These are phyloP conservation scores for Kodamaea ohmeri DNA, from an alignment of 1,139 yeast genomes.

Conservation along the genomic window DNA sequence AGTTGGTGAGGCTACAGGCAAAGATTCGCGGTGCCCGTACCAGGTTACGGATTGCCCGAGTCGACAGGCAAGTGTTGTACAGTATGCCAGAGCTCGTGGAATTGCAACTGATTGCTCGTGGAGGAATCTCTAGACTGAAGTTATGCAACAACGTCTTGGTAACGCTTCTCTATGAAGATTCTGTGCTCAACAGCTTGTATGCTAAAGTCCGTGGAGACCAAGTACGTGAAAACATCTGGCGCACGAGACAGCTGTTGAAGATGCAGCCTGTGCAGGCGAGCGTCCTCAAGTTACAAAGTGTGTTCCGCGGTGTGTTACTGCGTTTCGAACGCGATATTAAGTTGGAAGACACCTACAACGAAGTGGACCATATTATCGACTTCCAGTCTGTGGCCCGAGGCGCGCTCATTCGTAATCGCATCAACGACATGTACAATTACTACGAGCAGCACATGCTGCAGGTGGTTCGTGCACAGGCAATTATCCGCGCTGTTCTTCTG, in stretches of 20 bases:
- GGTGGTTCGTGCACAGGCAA: slow-evolving; percentile 72
- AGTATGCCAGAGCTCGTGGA: slow-evolving; percentile 22
- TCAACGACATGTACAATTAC: slow-evolving; percentile 44
- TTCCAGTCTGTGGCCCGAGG: slow-evolving; percentile 58
- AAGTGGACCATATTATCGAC: slow-evolving; percentile 34
- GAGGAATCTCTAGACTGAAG: slow-evolving; percentile 46
- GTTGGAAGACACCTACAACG: slow-evolving; percentile 53
- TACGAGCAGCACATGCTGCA: slow-evolving; percentile 55
- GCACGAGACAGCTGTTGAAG: slow-evolving; percentile 23
- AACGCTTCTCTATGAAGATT: slow-evolving; percentile 40
- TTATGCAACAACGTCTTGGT: slow-evolving; percentile 46
- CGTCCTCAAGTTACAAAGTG: slow-evolving; percentile 33
- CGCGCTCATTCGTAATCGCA: slow-evolving; percentile 30
- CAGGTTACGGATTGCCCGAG: slow-evolving; percentile 22
- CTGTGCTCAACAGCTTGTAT: slow-evolving; percentile 34
- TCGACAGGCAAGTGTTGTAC: slow-evolving; percentile 18
- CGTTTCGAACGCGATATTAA: slow-evolving; percentile 50
- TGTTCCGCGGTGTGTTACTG: slow-evolving; percentile 46
- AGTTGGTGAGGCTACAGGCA: slow-evolving; percentile 32
- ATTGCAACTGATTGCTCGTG: slow-evolving; percentile 54
- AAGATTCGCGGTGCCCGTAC: slow-evolving; percentile 30
- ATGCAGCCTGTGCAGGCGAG: slow-evolving; percentile 20
- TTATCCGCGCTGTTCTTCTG: slow-evolving; percentile 64
- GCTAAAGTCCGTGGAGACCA: slow-evolving; percentile 47
- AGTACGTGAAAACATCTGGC: slow-evolving; percentile 29